A percentile compares a stretch with the other conserved stretches of the same genome.
Conservation (phyloP, 345 rosid species). For the Moringa oleifera region DNA sequence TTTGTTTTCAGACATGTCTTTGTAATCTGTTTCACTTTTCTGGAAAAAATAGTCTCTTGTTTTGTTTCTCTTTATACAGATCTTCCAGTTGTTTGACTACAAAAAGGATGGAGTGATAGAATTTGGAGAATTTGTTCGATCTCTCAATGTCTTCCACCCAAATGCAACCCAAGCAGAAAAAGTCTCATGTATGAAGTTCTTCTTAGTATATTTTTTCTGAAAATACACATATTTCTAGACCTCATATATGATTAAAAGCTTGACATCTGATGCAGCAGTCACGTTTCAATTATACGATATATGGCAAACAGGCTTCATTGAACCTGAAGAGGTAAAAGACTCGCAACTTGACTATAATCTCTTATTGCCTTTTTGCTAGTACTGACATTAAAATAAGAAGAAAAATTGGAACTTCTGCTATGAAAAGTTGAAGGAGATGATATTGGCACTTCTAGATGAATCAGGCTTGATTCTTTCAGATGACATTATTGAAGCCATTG, state of each 20-base stretch:
- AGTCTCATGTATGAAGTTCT: constrained; percentile 39
- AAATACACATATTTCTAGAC: neutral
- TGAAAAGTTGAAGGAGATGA: constrained; percentile 39
- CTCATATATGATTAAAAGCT: neutral
- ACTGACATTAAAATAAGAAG: too few species aligned
- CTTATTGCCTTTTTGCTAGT: too few species aligned
- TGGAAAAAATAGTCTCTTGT: too few species aligned
- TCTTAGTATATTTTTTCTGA: neutral
- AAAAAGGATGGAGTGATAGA: constrained; percentile 58
- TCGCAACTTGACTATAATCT: too few species aligned
- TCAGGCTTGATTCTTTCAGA: constrained; percentile 34
- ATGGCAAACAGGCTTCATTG: constrained; percentile 57
- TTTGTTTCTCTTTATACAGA: constrained; percentile 16
- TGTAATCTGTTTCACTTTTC: too few species aligned
- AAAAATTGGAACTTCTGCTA: too few species aligned
- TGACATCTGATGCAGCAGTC: constrained; percentile 28
- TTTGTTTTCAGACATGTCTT: too few species aligned
- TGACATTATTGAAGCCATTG: constrained; percentile 31
- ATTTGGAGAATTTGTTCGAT: constrained; percentile 63
- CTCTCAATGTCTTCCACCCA: constrained; percentile 69
- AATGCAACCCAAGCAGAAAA: constrained; percentile 50
- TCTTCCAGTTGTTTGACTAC: constrained; percentile 60
- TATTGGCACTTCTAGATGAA: constrained; percentile 34
- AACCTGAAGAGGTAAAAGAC: constrained; percentile 41
- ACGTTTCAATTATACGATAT: constrained; percentile 50